Percentiles rank a stretch among this genome's conserved stretches.
These are phyloP conservation scores for Corrigiola litoralis DNA, from an alignment of 179 eudicot species.

Conservation along the genomic window DNA sequence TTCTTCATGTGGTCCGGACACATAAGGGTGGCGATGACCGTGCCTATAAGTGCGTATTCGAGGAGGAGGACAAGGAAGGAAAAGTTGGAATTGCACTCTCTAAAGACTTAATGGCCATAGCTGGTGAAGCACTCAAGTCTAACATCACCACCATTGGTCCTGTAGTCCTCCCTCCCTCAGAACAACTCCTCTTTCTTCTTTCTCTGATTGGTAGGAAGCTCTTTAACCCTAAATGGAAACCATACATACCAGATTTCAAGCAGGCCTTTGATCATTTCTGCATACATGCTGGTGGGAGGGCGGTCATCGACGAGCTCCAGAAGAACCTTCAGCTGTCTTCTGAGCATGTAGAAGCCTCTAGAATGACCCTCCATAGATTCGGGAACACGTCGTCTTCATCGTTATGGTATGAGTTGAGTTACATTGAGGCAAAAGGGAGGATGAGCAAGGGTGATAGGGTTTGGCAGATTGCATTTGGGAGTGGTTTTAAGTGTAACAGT, in stretches of 20 bases:
- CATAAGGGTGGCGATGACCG: conserved; percentile 37
- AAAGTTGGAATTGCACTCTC: conserved; percentile 31
- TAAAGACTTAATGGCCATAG: conserved; percentile 30
- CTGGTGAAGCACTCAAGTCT: conserved; percentile 34
- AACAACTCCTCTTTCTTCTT: conserved; percentile 28
- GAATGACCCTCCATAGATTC: conserved; percentile 41
- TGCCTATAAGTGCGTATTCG: conserved; percentile 30
- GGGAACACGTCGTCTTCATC: conserved; percentile 43
- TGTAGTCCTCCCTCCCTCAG: conserved; percentile 31
- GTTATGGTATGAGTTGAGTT: conserved; percentile 38
- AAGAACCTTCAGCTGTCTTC: conserved; percentile 26
- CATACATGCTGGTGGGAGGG: conserved; percentile 45
- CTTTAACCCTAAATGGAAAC: conserved; percentile 18
- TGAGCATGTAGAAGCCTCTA: conserved; percentile 35
- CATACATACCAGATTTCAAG: conserved; percentile 42
- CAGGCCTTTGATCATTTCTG: conserved; percentile 48
- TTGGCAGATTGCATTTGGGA: conserved; percentile 45
- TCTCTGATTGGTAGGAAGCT: conserved; percentile 26
- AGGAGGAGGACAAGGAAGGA: conserved; percentile 28
- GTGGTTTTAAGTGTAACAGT: conserved; percentile 52
- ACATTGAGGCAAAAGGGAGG: conserved; percentile 41
- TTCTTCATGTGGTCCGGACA: conserved; percentile 36
- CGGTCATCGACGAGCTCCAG: conserved; percentile 45
- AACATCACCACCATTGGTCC: conserved; percentile 42
- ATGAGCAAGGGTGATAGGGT: conserved; percentile 41